Conservation (phyloP, 2,329 filamentous ascomycete species). For the Pezicula neosporulosa region DNA sequence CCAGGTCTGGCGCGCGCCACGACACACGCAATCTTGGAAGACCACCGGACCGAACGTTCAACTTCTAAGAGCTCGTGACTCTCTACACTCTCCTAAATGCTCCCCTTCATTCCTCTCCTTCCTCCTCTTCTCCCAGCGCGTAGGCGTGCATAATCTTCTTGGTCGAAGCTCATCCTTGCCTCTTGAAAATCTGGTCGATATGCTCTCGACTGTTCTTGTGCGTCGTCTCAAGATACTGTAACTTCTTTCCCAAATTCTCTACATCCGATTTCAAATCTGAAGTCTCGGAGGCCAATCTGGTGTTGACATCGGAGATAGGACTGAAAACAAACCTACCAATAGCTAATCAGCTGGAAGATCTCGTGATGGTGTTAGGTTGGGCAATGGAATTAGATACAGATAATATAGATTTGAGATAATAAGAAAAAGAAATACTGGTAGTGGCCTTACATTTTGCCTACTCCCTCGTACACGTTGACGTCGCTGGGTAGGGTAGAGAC, state of each 20-base stretch:
- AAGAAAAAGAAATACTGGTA: slow-evolving; percentile 3
- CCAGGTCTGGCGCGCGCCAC: too few relatives aligned
- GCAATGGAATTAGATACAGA: slow-evolving; percentile 10
- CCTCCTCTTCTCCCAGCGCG: not conserved
- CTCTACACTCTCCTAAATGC: too few relatives aligned
- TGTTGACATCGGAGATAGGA: slow-evolving; percentile 68
- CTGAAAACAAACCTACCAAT: slow-evolving; percentile 79
- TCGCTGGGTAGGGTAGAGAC: slow-evolving; percentile 70
- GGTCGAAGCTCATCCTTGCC: slow-evolving; percentile 29
- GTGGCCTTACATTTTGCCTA: slow-evolving; percentile 84
- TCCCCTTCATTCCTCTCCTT: slow-evolving; percentile 32
- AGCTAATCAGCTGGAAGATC: not conserved
- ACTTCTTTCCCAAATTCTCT: slow-evolving; percentile 77
- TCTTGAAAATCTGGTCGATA: slow-evolving; percentile 80
- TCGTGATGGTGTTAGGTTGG: slow-evolving; percentile 6
- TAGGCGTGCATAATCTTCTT: not conserved
- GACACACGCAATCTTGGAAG: too few relatives aligned
- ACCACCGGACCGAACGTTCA: too few relatives aligned
- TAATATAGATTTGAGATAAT: slow-evolving; percentile 2
- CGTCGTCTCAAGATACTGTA: slow-evolving; percentile 92
- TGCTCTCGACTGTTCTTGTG: slow-evolving; percentile 91
- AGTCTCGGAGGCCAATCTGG: slow-evolving; percentile 72
- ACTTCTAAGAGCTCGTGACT: too few relatives aligned
- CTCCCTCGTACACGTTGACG: slow-evolving; percentile 86
- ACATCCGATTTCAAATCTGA: slow-evolving; percentile 75